Evolutionary conservation across 768 basidiomycete genomes (phyloP).

Genomic region (Lyophyllum decastes): DNA sequence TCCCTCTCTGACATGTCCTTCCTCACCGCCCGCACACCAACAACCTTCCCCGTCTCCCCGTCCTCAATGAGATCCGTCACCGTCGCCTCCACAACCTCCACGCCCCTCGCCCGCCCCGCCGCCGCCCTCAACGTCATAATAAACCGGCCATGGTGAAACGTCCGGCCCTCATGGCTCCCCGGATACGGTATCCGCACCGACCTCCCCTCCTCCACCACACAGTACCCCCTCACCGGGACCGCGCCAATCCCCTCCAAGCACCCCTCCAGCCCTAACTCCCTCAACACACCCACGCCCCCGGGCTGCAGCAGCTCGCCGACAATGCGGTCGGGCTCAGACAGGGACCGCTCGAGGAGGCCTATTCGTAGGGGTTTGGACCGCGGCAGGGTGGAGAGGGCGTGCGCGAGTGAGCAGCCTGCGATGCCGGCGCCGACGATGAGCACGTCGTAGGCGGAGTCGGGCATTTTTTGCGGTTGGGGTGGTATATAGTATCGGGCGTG

Average conservation of each 20-base stretch:
- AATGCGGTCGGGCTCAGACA: conserved; percentile 92
- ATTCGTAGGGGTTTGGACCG: conserved; percentile 67
- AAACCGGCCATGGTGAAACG: conserved; percentile 94
- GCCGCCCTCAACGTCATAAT: conserved; percentile 76
- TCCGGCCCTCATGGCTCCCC: conserved; percentile 65
- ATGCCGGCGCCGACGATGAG: conserved; percentile 92
- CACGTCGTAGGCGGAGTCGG: conserved; percentile 56
- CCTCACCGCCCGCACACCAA: conserved; percentile 67
- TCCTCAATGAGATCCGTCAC: conserved; percentile 75
- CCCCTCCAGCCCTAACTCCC: conserved; percentile 72
- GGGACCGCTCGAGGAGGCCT: conserved; percentile 86
- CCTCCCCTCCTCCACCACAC: conserved; percentile 65
- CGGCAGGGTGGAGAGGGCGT: conserved; percentile 69
- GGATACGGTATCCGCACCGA: conserved; percentile 92
- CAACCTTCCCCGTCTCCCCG: conserved; percentile 45
- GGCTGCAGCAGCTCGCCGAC: conserved; percentile 98
- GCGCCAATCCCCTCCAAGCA: conserved; percentile 90
- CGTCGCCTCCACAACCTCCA: conserved; percentile 85
- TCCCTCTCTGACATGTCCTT: conserved; percentile 26
- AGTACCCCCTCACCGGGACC: conserved; percentile 82
- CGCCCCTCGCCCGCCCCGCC: conserved; percentile 58
- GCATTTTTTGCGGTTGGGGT: not conserved
- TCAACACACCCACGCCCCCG: conserved; percentile 78
- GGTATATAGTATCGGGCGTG: too few relatives aligned
- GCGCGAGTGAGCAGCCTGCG: conserved; percentile 85